phyloP scores from a whole-genome alignment of 2,329 filamentous ascomycete species.

The Tolypocladium paradoxum region DNA sequence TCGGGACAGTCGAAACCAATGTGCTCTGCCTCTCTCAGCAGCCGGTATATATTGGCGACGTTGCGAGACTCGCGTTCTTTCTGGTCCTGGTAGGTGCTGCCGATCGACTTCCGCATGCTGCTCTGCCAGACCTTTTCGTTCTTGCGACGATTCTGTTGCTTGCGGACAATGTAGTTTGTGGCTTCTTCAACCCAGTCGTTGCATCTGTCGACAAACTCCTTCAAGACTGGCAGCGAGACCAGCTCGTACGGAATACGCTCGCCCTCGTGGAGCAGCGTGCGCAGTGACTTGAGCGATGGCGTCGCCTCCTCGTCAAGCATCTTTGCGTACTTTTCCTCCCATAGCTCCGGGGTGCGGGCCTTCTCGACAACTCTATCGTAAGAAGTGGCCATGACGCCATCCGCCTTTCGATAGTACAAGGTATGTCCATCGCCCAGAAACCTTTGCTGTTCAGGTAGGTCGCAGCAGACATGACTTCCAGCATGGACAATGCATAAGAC shows the following conservation, averaged over 20 bases:
- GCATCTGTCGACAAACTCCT: conserved; percentile 86
- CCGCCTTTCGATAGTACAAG: conserved; percentile 66
- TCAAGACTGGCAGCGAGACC: conserved; percentile 68
- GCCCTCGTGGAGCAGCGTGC: conserved; percentile 78
- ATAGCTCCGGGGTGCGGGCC: conserved; percentile 72
- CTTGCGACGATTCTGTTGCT: conserved; percentile 94
- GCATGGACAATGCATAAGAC: conserved; percentile 75
- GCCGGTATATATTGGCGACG: conserved; percentile 75
- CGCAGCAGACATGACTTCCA: conserved; percentile 72
- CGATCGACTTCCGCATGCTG: conserved; percentile 58
- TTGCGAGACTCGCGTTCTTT: conserved; percentile 82
- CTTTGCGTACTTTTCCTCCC: conserved; percentile 83
- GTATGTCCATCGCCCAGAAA: conserved; percentile 59
- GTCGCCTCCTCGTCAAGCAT: conserved; percentile 73
- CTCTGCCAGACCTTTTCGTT: conserved; percentile 81
- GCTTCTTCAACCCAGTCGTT: conserved; percentile 98
- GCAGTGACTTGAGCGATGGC: conserved; percentile 77
- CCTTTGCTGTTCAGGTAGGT: conserved; percentile 53
- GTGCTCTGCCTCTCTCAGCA: conserved; percentile 73
- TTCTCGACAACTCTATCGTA: conserved; percentile 77
- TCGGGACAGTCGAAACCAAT: conserved; percentile 92
- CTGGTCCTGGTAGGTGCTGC: conserved; percentile 46
- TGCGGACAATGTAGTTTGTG: conserved; percentile 89
- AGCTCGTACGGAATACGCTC: conserved; percentile 92
- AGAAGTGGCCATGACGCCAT: conserved; percentile 54